A percentile compares a stretch with the other conserved stretches of the same genome.
phyloP scores from a whole-genome alignment of 1,284 basidiomycete species.

The Acaromyces ingoldii region DNA sequence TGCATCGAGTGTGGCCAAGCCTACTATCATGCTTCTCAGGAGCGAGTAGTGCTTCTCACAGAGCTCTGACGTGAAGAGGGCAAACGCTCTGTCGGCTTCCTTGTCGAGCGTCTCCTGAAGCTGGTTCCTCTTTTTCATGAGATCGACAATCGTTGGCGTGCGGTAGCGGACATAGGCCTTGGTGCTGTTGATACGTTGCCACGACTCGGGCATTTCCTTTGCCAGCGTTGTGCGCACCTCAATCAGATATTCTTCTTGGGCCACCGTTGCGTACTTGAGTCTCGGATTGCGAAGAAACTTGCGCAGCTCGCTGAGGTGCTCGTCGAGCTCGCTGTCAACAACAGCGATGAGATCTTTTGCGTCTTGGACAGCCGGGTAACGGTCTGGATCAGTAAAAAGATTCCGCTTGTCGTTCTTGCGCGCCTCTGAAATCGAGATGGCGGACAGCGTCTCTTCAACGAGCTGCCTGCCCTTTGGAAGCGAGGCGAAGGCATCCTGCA shows the following conservation, averaged over 20 bases:
- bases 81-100: conserved; percentile 46
- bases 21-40: conserved; percentile 28
- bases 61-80: conserved; percentile 21
- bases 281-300: conserved; percentile 69
- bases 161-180: conserved; percentile 73
- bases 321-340: conserved; percentile 67
- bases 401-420: conserved; percentile 65
- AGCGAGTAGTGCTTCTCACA: conserved; percentile 24
- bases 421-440: conserved; percentile 65
- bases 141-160: conserved; percentile 65
- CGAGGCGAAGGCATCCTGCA: conserved; percentile 68
- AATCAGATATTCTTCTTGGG: conserved; percentile 51
- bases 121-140: conserved; percentile 70
- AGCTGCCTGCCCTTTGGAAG: conserved; percentile 65
- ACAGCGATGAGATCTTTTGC: conserved; percentile 57
- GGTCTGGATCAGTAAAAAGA: conserved; percentile 70
- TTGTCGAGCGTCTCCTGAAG: conserved; percentile 69
- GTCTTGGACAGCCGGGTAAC: conserved; percentile 65
- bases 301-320: conserved; percentile 68
- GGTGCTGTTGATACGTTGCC: conserved; percentile 73
- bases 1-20: conserved; percentile 36
- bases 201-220: conserved; percentile 69
- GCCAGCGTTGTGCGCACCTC: conserved; percentile 62
- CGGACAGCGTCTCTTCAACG: conserved; percentile 60
- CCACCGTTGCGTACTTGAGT: conserved; percentile 67